Conservation (phyloP, 345 rosid genomes). For the Turnera subulata region DNA sequence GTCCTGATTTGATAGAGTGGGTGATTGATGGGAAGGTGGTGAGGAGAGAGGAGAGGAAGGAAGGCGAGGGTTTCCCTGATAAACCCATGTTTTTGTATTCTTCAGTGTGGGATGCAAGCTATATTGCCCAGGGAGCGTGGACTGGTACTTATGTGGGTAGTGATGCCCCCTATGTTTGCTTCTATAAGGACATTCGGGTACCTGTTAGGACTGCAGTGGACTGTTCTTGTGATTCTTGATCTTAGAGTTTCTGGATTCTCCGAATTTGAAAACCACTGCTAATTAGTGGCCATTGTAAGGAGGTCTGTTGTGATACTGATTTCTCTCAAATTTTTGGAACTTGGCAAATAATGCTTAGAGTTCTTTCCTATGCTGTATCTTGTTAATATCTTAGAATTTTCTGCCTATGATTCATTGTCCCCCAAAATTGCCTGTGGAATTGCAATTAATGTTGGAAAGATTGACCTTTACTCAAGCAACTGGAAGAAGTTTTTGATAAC, state of each 20-base stretch:
- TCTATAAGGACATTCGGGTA: conserved; percentile 46
- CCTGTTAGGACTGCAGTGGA: conserved; percentile 34
- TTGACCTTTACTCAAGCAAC: no score
- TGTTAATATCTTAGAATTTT: no score
- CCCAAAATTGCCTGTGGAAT: no score
- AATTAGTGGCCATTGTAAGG: not conserved
- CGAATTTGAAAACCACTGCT: not conserved
- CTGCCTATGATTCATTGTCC: no score
- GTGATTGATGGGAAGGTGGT: conserved; percentile 45
- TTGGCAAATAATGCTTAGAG: no score
- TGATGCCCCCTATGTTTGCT: conserved; percentile 53
- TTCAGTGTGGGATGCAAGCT: conserved; percentile 61
- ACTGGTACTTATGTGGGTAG: conserved; percentile 39
- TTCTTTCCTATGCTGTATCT: no score
- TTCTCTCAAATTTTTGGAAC: no score
- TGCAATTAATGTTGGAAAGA: no score
- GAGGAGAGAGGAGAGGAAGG: conserved; percentile 45
- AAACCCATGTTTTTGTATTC: conserved; percentile 53
- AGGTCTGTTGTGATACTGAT: no score
- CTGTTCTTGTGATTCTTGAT: conserved; percentile 28
- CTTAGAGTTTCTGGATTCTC: not conserved
- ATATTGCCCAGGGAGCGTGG: conserved; percentile 44
- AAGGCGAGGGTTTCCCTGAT: conserved; percentile 38
- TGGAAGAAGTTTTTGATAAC: no score
- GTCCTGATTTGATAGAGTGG: conserved; percentile 47